These are phyloP conservation scores for Ambispora gerdemannii DNA, from an alignment of 192 early-diverging fungal species.

Conservation along the genomic window DNA sequence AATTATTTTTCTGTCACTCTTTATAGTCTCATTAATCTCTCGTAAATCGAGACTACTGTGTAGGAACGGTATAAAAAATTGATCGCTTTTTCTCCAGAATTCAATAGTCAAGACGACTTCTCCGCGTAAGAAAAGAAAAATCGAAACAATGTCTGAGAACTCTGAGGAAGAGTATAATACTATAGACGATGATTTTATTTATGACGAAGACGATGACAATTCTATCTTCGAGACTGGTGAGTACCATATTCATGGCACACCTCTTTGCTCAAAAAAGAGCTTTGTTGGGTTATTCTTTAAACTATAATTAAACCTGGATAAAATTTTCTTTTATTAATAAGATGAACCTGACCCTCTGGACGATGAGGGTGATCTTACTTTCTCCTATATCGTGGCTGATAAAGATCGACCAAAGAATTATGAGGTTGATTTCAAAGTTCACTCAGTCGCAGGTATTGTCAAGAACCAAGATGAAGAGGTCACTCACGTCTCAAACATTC, in stretches of 20 bases:
- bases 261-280: neutral
- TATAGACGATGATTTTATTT: neutral
- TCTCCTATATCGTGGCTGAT: conserved; percentile 57
- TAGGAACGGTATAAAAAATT: too few species aligned
- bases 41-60: too few species aligned
- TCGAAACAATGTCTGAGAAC: conserved; percentile 28
- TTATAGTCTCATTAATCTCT: neutral
- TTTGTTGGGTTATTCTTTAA: too few species aligned
- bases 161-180: conserved; percentile 27
- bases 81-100: too few species aligned
- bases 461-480: conserved; percentile 64
- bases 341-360: conserved; percentile 32
- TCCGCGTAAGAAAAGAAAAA: conserved; percentile 27
- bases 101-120: conserved; percentile 29
- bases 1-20: neutral
- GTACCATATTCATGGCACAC: neutral
- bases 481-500: conserved; percentile 66
- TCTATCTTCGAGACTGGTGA: neutral
- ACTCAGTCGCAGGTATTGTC: conserved; percentile 58
- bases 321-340: neutral
- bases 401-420: conserved; percentile 61
- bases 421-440: conserved; percentile 72
- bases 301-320: too few species aligned
- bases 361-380: conserved; percentile 57
- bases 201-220: conserved; percentile 15